Percentiles rank a stretch among this genome's conserved stretches.
Evolutionary conservation across 495 filamentous ascomycete species (phyloP).

Genomic region (Aspergillus mulundensis): DNA sequence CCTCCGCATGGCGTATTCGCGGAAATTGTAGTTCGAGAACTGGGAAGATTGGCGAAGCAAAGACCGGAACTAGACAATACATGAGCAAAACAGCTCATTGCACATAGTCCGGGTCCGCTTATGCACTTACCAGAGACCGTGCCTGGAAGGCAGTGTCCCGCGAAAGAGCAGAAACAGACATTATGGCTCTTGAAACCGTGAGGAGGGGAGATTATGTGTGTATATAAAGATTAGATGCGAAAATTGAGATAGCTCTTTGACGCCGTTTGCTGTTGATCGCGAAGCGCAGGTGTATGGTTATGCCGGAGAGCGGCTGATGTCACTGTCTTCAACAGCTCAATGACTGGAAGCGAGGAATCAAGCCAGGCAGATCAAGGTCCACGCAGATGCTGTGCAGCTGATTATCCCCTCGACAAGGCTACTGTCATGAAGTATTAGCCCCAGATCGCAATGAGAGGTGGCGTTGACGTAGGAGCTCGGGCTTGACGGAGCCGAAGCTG

Average conservation of each 20-base stretch:
- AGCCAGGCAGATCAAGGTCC: neutral
- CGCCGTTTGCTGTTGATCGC: neutral
- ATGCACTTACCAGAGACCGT: conserved; percentile 60
- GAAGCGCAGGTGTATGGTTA: neutral
- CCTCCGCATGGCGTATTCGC: conserved; percentile 89
- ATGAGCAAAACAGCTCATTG: neutral
- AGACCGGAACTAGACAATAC: conserved; percentile 73
- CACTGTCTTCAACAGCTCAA: neutral
- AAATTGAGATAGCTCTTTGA: neutral
- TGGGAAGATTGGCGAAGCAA: conserved; percentile 80
- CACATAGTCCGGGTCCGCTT: neutral
- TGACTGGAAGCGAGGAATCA: neutral
- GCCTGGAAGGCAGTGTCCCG: conserved; percentile 67
- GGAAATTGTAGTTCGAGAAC: conserved; percentile 94
- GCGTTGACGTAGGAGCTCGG: conserved; percentile 11
- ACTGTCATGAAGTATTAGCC: conserved; percentile 6
- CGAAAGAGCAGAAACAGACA: conserved; percentile 51
- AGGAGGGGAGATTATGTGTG: conserved; percentile 34
- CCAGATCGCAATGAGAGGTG: conserved; percentile 13
- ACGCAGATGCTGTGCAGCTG: neutral
- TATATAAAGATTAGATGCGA: neutral
- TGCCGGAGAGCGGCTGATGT: neutral
- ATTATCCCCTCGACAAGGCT: neutral
- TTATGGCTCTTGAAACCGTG: conserved; percentile 17
- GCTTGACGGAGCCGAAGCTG: neutral